Percentiles rank a stretch among this genome's conserved stretches.
phyloP scores from a whole-genome alignment of 1,284 basidiomycete genomes.

The Pseudozyma tsukubaensis region DNA sequence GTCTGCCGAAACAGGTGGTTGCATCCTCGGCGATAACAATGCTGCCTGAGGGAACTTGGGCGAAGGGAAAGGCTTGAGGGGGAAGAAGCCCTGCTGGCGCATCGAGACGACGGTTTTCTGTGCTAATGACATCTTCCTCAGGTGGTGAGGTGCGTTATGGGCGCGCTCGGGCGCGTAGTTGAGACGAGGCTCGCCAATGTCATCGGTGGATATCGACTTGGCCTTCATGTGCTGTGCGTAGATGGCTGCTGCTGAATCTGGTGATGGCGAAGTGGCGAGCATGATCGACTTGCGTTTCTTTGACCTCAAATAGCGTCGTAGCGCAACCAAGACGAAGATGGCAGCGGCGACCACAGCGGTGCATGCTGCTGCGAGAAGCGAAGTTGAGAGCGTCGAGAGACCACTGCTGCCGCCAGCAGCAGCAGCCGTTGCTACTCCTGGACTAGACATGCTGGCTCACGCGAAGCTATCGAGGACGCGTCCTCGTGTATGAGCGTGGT shows the following conservation, averaged over 20 bases:
- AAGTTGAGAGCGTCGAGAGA: constrained; percentile 40
- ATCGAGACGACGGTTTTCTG: constrained; percentile 31
- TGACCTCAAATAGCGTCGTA: constrained; percentile 37
- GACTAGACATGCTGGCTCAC: constrained; percentile 34
- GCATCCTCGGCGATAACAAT: constrained; percentile 41
- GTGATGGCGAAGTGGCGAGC: constrained; percentile 11
- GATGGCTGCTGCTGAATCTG: constrained; percentile 26
- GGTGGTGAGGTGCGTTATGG: constrained; percentile 28
- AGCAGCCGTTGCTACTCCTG: constrained; percentile 20
- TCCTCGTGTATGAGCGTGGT: not conserved
- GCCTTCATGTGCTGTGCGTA: constrained; percentile 28
- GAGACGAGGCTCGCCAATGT: constrained; percentile 37
- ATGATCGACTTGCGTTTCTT: constrained; percentile 27
- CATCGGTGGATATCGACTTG: constrained; percentile 38
- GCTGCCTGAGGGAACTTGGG: constrained; percentile 41
- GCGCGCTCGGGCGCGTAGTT: constrained; percentile 34
- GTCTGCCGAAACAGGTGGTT: constrained; percentile 20
- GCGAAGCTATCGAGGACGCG: constrained; percentile 9
- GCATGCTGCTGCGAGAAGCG: constrained; percentile 44
- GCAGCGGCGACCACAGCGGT: constrained; percentile 35
- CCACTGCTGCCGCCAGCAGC: constrained; percentile 16
- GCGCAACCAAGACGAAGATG: constrained; percentile 40
- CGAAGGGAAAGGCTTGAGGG: constrained; percentile 14
- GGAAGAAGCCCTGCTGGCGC: constrained; percentile 25
- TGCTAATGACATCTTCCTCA: constrained; percentile 29